A percentile compares a stretch with the other conserved stretches of the same genome.
Conservation (phyloP, 371 early-diverging fungal species). For the Mucor circinelloides region DNA sequence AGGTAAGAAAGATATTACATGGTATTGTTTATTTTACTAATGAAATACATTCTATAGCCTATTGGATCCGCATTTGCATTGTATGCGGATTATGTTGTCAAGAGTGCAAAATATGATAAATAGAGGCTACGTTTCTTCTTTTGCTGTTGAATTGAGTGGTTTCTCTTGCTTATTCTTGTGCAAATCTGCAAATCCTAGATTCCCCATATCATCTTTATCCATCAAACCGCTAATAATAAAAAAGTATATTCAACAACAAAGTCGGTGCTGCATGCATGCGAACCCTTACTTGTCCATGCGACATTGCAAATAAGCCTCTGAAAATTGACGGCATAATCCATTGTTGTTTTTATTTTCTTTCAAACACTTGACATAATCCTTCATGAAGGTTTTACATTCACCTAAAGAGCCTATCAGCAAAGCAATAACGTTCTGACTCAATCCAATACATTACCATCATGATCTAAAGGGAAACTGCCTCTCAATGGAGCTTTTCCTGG, state of each 20-base stretch:
- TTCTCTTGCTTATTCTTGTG: constrained; percentile 1
- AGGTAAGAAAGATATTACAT: constrained; percentile 27
- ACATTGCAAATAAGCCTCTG: constrained; percentile 75
- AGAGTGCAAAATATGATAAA: constrained; percentile 16
- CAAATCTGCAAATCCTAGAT: constrained; percentile 68
- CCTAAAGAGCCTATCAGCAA: constrained; percentile 37
- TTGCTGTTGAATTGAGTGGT: neutral
- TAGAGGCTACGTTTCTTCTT: neutral
- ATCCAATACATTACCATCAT: constrained; percentile 50
- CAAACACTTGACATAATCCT: constrained; percentile 75
- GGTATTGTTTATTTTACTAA: constrained; percentile 1
- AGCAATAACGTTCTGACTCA: neutral
- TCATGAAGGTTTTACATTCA: constrained; percentile 73
- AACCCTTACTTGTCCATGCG: constrained; percentile 76
- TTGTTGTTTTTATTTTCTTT: constrained; percentile 69
- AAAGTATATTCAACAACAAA: neutral
- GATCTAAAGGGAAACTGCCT: constrained; percentile 84
- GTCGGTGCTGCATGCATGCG: neutral
- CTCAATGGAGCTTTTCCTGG: constrained; percentile 72
- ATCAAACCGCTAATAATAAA: constrained; percentile 62
- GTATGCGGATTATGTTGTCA: constrained; percentile 49
- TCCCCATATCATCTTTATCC: constrained; percentile 69
- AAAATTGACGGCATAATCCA: constrained; percentile 68
- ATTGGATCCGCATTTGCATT: constrained; percentile 46
- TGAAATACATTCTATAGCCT: constrained; percentile 27